Percentiles rank a stretch among this genome's conserved stretches.
These are phyloP conservation scores for Haplosporangium gracile DNA, from an alignment of 192 early-diverging fungal species.

Conservation along the genomic window DNA sequence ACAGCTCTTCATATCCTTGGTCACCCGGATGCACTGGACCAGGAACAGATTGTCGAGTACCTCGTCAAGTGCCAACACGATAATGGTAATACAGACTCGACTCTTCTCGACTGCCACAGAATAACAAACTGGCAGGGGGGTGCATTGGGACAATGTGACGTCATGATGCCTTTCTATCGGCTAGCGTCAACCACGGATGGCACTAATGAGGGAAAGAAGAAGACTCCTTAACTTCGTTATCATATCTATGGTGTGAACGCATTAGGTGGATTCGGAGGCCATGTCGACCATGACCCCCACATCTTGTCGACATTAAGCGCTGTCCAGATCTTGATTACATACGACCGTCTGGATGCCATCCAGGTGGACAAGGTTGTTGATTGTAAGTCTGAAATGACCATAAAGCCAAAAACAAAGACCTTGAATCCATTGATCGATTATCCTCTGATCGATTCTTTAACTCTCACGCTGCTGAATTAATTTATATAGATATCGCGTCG, in stretches of 20 bases:
- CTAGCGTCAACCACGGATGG: not conserved
- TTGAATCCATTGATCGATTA: not conserved
- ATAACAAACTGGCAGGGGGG: not conserved
- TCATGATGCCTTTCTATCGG: not conserved
- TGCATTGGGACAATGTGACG: not conserved
- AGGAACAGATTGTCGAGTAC: constrained; percentile 83
- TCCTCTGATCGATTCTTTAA: not conserved
- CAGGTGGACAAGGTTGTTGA: constrained; percentile 72
- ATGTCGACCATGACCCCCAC: constrained; percentile 90
- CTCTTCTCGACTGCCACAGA: too few relatives aligned
- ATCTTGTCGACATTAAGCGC: constrained; percentile 92
- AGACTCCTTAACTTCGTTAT: not conserved
- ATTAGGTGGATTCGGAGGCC: constrained; percentile 92
- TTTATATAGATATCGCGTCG: constrained; percentile 68
- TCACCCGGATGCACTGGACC: constrained; percentile 72
- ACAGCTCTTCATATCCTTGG: constrained; percentile 85
- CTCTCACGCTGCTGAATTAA: not conserved
- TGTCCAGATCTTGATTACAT: constrained; percentile 87
- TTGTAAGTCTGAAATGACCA: constrained; percentile 65
- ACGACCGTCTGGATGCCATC: constrained; percentile 84
- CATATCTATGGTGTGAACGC: not conserved
- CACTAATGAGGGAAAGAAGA: not conserved
- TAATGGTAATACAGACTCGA: constrained; percentile 66
- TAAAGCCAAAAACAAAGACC: too few relatives aligned
- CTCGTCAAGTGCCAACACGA: constrained; percentile 82